These are phyloP conservation scores for Scytalidium lignicola DNA, from an alignment of 2,329 filamentous ascomycete genomes.

Conservation along the genomic window DNA sequence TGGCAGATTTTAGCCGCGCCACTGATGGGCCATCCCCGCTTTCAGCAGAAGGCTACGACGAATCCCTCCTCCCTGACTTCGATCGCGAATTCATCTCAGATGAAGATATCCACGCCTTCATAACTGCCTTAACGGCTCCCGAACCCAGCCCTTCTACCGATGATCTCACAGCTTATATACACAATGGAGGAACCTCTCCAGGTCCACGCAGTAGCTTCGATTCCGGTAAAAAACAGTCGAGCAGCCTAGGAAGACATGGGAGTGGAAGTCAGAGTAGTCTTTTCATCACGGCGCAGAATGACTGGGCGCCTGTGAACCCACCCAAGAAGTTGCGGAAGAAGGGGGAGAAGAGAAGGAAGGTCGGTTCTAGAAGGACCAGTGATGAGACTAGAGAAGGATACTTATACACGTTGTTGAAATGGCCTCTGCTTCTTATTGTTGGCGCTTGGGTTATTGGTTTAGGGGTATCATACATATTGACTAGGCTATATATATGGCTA, in stretches of 20 bases:
- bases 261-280: conserved; percentile 16
- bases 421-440: conserved; percentile 80
- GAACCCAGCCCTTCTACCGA: conserved; percentile 63
- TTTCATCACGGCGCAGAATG: conserved; percentile 86
- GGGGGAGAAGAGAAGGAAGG: conserved; percentile 29
- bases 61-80: conserved; percentile 68
- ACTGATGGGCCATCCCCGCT: conserved; percentile 50
- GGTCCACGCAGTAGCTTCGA: conserved; percentile 12
- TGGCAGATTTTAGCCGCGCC: conserved; percentile 27
- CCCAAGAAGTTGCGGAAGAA: conserved; percentile 29
- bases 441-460: conserved; percentile 75
- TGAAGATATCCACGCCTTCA: conserved; percentile 72
- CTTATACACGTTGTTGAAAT: conserved; percentile 83
- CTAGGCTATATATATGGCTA: conserved; percentile 80
- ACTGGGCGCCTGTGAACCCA: conserved; percentile 82
- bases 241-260: neutral
- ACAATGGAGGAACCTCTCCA: neutral
- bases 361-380: conserved; percentile 48
- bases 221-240: neutral
- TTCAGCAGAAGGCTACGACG: conserved; percentile 64
- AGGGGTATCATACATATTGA: conserved; percentile 69
- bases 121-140: conserved; percentile 74
- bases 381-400: conserved; percentile 96
- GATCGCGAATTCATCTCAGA: conserved; percentile 71
- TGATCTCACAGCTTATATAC: conserved; percentile 30